phyloP scores from a whole-genome alignment of 495 filamentous ascomycete species.

The Penicillium bovifimosum region DNA sequence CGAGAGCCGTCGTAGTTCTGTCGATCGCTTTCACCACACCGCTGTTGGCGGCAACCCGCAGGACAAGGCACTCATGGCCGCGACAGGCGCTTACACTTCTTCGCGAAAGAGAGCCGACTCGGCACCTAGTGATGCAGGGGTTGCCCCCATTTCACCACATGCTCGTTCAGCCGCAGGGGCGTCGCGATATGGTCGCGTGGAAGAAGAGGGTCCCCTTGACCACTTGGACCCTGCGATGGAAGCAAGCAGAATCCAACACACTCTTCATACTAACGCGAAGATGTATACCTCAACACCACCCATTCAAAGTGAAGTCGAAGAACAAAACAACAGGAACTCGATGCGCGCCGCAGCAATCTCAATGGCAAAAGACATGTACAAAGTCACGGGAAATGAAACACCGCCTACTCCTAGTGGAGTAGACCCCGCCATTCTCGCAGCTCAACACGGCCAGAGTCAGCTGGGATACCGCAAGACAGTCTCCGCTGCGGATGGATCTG shows the following conservation, averaged over 20 bases:
- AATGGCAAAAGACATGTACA: conserved; percentile 86
- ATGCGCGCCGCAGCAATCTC: conserved; percentile 75
- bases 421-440: conserved; percentile 30
- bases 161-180: conserved; percentile 63
- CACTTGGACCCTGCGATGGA: conserved; percentile 44
- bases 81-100: conserved; percentile 63
- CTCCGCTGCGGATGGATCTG: conserved; percentile 27
- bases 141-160: conserved; percentile 55
- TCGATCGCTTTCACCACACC: conserved; percentile 38
- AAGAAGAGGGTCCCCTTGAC: conserved; percentile 22
- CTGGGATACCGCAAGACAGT: conserved; percentile 31
- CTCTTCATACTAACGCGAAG: conserved; percentile 46
- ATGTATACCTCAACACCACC: conserved; percentile 76
- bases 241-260: conserved; percentile 52
- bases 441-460: conserved; percentile 36
- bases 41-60: conserved; percentile 46
- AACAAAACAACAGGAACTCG: conserved; percentile 62
- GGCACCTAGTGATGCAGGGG: conserved; percentile 43
- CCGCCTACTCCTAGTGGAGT: conserved; percentile 6
- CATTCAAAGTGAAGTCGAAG: conserved; percentile 64
- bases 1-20: conserved; percentile 11
- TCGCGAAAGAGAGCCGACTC: conserved; percentile 63
- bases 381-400: conserved; percentile 47
- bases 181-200: conserved; percentile 42
- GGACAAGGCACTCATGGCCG: conserved; percentile 62